Evolutionary conservation across 2,329 filamentous ascomycete genomes (phyloP), one percentile per base, ranked within the genome.

Genomic region (Xylariaceae sp.): DNA sequence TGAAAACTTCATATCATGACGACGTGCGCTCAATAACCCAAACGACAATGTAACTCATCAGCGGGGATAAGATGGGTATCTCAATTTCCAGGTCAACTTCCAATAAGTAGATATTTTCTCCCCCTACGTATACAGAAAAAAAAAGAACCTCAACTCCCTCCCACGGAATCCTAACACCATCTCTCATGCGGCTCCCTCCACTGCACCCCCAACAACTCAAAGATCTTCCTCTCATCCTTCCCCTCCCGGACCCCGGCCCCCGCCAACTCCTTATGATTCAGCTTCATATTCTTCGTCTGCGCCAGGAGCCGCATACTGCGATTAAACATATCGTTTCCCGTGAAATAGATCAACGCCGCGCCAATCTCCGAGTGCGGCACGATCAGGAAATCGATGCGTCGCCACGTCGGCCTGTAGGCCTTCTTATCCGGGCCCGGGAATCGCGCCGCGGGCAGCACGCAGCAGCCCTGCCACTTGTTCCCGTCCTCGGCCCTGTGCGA

Each of bases 281-380:
- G 72, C 54, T 89, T 77, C 90, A 95, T 92, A 0, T 85, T 84
- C 74, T 90, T 94, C 74, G 85, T 91, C 45, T 85, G 84, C 11
- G 92, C 91, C 64, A 97, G 73, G 13, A 95, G 75, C 64, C 93
- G 78, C 72, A 97, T 83, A 69, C 90, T 95, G 13, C 92, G 80
- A 72, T 97, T 97, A 76, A 97, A 97, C 39, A 96, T 88, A 71
- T 96, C 92, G 66, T 97, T 94, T 0, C 93, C 93, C 0, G 93
- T 97, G 70, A 97, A 97, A 71, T 97, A 97, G n/a, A 97, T 82
- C 62, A 97, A 72, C 0, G 92, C 92, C 0, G 90, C 92, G 1
- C 93, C 93, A 54, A 91, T 80, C 73, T 96, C 87, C 1, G 82
- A 78, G 65, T 86, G 86, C 0, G 92, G 92, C 0, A 96, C 92